Base-by-base conservation (phyloP, 2,329 filamentous ascomycete species). In the Cryphonectria radicalis region DNA sequence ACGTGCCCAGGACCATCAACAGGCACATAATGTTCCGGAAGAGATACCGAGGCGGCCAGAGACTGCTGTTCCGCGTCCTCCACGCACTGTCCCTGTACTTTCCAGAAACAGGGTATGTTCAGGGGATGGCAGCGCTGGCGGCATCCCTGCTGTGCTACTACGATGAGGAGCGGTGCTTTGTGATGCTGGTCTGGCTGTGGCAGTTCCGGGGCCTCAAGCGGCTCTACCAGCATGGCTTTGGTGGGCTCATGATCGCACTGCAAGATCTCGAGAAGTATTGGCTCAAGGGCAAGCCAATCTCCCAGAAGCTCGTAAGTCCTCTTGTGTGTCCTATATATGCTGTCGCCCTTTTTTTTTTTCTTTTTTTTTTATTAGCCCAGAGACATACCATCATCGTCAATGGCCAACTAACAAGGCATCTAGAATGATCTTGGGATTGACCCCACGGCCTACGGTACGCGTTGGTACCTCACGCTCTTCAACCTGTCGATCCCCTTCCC, bases 381-480 rank as follows among this genome's bases (percentile, higher is more conserved):
- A 40, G 37, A 40, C 11, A 11, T 40, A 2, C 2, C 37, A 11
- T 37, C 37, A 0, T 32, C 17, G 28, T 10, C 4, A 7, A 6
- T 60, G 10, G 22, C 22, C 55, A 57, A n/a, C 76, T 77, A 63
- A 76, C 70, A 32, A 17, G 71, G 69, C 19, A 42, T 17, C 59
- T 17, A 94, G 92, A 88, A 87, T 64, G 92, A 95, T 73, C 87
- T 98, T 42, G 87, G 87, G 73, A 96, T 99, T 76, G 90, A 93
- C 59, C 90, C 93, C 25, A 97, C 94, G 1, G 91, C 95, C n/a
- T 99, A 98, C 79, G 96, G 95, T 43, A 98, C 95, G 4, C 88
- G 95, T 67, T 99, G 96, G 96, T 99, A 99, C 79, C 86, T 99
- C 67, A 99, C 96, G 1, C 86, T 99, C 11, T 99, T 99, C 87